Percentiles rank a stretch among this genome's conserved stretches.
These are phyloP conservation scores for Pestalotiopsis sp. DNA, from an alignment of 2,329 filamentous ascomycete genomes.

Conservation along the genomic window DNA sequence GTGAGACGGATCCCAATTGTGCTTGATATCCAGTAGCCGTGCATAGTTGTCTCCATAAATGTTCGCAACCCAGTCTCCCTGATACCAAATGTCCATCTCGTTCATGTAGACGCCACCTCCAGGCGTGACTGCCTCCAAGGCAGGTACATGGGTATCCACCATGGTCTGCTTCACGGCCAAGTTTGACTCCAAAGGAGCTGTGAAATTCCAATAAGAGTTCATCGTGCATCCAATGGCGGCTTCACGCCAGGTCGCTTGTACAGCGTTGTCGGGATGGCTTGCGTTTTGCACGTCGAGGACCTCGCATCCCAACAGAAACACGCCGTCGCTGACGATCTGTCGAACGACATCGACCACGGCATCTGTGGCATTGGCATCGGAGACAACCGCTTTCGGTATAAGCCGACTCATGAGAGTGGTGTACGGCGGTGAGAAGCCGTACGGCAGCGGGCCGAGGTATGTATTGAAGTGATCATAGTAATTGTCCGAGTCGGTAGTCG, in stretches of 20 bases:
- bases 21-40: constrained; percentile 19
- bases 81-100: constrained; percentile 19
- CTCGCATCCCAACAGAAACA: constrained; percentile 15
- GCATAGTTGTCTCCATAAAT: constrained; percentile 19
- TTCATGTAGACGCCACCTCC: constrained; percentile 19
- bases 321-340: constrained; percentile 3
- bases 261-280: constrained; percentile 18
- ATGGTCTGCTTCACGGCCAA: constrained; percentile 5
- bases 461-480: constrained; percentile 6
- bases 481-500: background rate
- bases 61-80: constrained; percentile 20
- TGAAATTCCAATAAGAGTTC: constrained; percentile 8
- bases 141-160: constrained; percentile 7
- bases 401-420: constrained; percentile 14
- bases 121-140: constrained; percentile 13
- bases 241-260: constrained; percentile 18
- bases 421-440: constrained; percentile 6
- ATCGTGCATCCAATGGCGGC: constrained; percentile 9
- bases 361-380: constrained; percentile 5
- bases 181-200: constrained; percentile 9
- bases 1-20: constrained; percentile 19
- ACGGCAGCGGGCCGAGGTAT: background rate
- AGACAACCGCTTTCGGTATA: constrained; percentile 14
- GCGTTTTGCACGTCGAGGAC: constrained; percentile 11
- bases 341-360: background rate